Evolutionary conservation across 805 yeast genomes (phyloP).

Genomic region (Hanseniaspora vineae): DNA sequence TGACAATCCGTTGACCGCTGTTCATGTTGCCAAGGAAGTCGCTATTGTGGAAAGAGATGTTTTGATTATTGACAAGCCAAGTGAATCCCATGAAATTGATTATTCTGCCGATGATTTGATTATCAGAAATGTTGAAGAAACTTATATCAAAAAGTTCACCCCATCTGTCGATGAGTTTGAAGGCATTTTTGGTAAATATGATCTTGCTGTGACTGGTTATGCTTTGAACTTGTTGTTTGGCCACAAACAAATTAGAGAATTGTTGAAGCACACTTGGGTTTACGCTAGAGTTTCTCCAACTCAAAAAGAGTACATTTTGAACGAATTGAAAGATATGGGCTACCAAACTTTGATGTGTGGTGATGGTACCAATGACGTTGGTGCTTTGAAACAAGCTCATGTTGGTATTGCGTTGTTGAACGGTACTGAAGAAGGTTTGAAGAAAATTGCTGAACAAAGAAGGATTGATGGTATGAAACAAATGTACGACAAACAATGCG

Average conservation of each 20-base stretch:
- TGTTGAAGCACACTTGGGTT: constrained; percentile 88
- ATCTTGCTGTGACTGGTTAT: constrained; percentile 86
- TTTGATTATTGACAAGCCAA: constrained; percentile 76
- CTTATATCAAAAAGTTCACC: constrained; percentile 53
- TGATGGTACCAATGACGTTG: constrained; percentile 99
- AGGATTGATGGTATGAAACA: constrained; percentile 48
- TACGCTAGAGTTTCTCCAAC: constrained; percentile 95
- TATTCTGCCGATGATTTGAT: constrained; percentile 36
- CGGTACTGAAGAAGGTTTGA: constrained; percentile 91
- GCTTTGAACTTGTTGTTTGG: constrained; percentile 55
- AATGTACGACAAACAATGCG: constrained; percentile 76
- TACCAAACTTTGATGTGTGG: constrained; percentile 97
- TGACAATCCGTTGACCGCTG: constrained; percentile 96
- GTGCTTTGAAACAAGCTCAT: constrained; percentile 97
- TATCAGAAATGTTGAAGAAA: constrained; percentile 79
- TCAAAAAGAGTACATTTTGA: constrained; percentile 86
- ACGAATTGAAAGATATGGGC: constrained; percentile 72
- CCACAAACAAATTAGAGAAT: constrained; percentile 55
- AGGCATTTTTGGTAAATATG: constrained; percentile 53
- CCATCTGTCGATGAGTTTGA: constrained; percentile 31
- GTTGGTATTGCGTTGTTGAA: constrained; percentile 95
- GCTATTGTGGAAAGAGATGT: constrained; percentile 65
- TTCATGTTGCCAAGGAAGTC: constrained; percentile 93
- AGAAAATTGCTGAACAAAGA: constrained; percentile 73
- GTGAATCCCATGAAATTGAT: constrained; percentile 33